A percentile compares a stretch with the other conserved stretches of the same genome.
Conservation (phyloP, 108 stramenopile species). For the Fistulifera solaris region DNA sequence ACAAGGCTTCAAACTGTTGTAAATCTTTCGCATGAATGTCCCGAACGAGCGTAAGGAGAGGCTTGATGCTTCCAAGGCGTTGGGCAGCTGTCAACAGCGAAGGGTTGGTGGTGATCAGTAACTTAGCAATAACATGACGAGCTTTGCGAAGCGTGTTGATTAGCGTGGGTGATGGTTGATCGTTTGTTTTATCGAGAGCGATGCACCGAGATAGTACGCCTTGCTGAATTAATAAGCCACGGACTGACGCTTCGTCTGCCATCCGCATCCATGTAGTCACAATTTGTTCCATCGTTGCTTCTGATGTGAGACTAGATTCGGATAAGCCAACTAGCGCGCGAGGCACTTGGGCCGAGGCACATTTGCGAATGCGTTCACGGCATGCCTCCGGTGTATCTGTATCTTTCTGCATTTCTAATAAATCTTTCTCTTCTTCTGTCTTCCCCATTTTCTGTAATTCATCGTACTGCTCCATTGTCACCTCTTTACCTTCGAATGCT, state of each 20-base stretch:
- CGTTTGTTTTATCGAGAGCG: slow-evolving; percentile 43
- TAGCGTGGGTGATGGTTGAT: slow-evolving; percentile 32
- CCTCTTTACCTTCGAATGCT: slow-evolving; percentile 86
- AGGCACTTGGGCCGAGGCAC: slow-evolving; percentile 78
- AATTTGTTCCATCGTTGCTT: slow-evolving; percentile 63
- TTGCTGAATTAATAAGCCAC: slow-evolving; percentile 92
- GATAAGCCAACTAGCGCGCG: slow-evolving; percentile 73
- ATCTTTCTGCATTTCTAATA: slow-evolving; percentile 38
- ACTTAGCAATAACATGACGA: slow-evolving; percentile 86
- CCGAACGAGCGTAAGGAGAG: slow-evolving; percentile 77
- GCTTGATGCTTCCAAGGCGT: slow-evolving; percentile 78
- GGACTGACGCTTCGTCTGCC: slow-evolving; percentile 71
- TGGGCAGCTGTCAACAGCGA: slow-evolving; percentile 80
- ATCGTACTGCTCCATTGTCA: slow-evolving; percentile 94
- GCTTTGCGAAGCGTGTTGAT: slow-evolving; percentile 70
- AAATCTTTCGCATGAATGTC: slow-evolving; percentile 84
- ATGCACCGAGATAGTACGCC: slow-evolving; percentile 80
- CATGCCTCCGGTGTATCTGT: slow-evolving; percentile 56
- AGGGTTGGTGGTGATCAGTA: slow-evolving; percentile 94
- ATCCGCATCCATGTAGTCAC: slow-evolving; percentile 67
- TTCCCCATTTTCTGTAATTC: slow-evolving; percentile 81
- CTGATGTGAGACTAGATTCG: slow-evolving; percentile 60
- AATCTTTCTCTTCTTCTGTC: slow-evolving; percentile 75
- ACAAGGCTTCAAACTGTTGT: slow-evolving; percentile 89
- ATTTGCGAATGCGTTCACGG: slow-evolving; percentile 49